phyloP scores from a whole-genome alignment of 768 basidiomycete species.

The Suillus lakei region DNA sequence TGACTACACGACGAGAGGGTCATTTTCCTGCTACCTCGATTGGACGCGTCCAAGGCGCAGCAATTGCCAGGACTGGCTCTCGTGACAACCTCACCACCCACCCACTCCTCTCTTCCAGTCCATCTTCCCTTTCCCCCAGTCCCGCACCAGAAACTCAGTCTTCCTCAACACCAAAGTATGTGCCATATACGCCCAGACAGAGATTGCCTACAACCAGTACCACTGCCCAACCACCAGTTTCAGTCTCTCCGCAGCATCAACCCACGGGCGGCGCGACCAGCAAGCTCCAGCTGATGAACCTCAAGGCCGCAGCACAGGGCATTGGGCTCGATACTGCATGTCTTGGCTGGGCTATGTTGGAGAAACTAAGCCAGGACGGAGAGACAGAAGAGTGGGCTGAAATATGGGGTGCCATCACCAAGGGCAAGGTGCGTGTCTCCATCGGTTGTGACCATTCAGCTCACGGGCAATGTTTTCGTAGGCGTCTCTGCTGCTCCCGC shows the following conservation, averaged over 20 bases:
- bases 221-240: constrained; percentile 45
- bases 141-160: constrained; percentile 25
- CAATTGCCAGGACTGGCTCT: constrained; percentile 47
- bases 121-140: constrained; percentile 33
- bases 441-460: not conserved
- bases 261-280: constrained; percentile 64
- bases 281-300: constrained; percentile 71
- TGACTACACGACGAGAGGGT: constrained; percentile 41
- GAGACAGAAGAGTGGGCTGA: constrained; percentile 70
- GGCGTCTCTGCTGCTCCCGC: constrained; percentile 83
- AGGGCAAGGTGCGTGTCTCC: constrained; percentile 64
- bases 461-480: constrained; percentile 33
- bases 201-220: constrained; percentile 53
- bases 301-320: constrained; percentile 73
- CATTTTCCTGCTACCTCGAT: constrained; percentile 60
- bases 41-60: constrained; percentile 51
- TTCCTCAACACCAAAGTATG: constrained; percentile 54
- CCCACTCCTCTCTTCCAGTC: constrained; percentile 60
- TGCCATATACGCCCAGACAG: constrained; percentile 80
- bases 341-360: constrained; percentile 79
- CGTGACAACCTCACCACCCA: constrained; percentile 66
- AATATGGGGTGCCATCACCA: constrained; percentile 65
- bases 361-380: constrained; percentile 61
- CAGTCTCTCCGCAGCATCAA: constrained; percentile 45
- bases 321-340: constrained; percentile 68